phyloP scores from a whole-genome alignment of 208 protist species.

The Trypanosoma lewisi region DNA sequence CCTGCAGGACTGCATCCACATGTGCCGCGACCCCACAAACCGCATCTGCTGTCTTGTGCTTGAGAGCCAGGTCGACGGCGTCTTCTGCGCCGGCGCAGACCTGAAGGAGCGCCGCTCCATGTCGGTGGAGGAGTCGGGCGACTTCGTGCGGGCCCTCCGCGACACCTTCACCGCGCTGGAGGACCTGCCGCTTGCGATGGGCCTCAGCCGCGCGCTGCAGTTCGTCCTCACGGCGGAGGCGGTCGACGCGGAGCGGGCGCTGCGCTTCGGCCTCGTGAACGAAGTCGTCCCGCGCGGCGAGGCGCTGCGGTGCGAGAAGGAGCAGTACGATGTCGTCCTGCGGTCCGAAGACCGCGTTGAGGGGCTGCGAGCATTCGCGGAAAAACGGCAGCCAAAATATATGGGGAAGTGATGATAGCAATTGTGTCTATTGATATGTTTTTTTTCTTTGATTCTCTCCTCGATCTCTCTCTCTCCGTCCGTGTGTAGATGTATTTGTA shows the following conservation, averaged over 20 bases:
- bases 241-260: conserved; percentile 49
- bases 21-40: conserved; percentile 32
- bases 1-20: conserved; percentile 37
- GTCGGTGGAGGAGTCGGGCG: conserved; percentile 47
- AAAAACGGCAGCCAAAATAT: conserved; percentile 70
- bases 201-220: conserved; percentile 80
- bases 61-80: conserved; percentile 52
- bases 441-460: background rate
- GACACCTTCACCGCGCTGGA: conserved; percentile 74
- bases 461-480: background rate
- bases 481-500: too few relatives aligned
- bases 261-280: conserved; percentile 76
- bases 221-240: conserved; percentile 85
- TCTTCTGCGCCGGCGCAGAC: conserved; percentile 82
- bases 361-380: conserved; percentile 88
- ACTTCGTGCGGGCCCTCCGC: conserved; percentile 72
- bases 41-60: conserved; percentile 62
- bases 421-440: background rate
- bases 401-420: background rate
- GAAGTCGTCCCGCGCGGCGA: conserved; percentile 48
- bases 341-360: conserved; percentile 87
- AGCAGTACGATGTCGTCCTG: conserved; percentile 84
- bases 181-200: conserved; percentile 70
- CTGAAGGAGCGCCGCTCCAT: conserved; percentile 72
- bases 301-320: conserved; percentile 74